Conservation (phyloP, 192 early-diverging fungal species). For the Borealophlyctis nickersoniae region DNA sequence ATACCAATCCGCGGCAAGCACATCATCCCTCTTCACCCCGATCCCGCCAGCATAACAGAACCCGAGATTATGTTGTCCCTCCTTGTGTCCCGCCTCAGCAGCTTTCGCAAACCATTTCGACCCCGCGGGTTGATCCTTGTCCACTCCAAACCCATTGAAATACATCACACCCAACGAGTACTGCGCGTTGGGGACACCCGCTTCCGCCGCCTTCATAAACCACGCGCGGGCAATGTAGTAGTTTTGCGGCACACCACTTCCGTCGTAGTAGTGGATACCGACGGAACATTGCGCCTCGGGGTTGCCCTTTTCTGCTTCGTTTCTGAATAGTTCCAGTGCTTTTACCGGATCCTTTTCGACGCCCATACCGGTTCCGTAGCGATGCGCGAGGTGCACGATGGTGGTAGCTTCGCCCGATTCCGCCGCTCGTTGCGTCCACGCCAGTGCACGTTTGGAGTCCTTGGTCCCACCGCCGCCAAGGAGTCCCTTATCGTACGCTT, state of each 20-base stretch:
- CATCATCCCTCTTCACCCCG: slow-evolving; percentile 8
- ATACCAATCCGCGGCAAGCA: background rate
- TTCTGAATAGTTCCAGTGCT: background rate
- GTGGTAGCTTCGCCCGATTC: background rate
- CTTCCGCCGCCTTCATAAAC: slow-evolving; percentile 10
- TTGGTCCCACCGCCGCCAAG: background rate
- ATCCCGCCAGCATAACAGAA: slow-evolving; percentile 13
- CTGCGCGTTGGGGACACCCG: background rate
- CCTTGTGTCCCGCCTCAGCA: slow-evolving; percentile 16
- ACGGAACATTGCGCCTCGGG: background rate
- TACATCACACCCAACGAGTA: background rate
- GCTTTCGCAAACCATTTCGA: background rate
- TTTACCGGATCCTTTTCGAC: background rate
- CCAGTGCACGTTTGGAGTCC: background rate
- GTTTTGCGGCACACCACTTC: background rate
- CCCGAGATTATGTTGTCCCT: slow-evolving; percentile 21
- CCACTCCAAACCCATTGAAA: background rate
- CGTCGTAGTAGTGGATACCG: background rate
- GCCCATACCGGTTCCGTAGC: background rate
- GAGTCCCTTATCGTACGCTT: background rate
- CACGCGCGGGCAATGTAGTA: background rate
- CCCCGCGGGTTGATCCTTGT: background rate
- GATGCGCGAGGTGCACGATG: background rate
- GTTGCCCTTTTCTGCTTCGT: background rate
- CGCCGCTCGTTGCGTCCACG: background rate